phyloP scores from a whole-genome alignment of 306 rosid genomes.

The Trifolium fragiferum region DNA sequence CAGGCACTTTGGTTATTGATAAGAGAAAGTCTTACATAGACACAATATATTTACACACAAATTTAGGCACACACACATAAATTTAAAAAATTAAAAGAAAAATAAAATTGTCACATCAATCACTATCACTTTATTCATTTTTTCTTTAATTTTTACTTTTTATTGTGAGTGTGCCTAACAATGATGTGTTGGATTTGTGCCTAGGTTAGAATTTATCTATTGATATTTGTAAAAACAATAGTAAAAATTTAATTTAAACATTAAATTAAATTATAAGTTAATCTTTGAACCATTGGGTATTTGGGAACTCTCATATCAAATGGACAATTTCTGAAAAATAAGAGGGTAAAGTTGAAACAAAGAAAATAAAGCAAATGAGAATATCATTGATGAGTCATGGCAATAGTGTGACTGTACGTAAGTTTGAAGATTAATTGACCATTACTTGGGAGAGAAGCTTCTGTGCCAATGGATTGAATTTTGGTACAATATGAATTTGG shows the following conservation, averaged over 20 bases:
- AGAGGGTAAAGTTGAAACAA: background rate
- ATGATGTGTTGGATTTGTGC: too few species aligned
- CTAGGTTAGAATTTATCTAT: too few species aligned
- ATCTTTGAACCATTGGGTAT: background rate
- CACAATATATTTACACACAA: too few species aligned
- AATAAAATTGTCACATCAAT: too few species aligned
- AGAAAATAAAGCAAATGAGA: constrained; percentile 17
- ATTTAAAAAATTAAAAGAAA: too few species aligned
- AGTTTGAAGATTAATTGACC: background rate
- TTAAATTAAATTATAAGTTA: background rate
- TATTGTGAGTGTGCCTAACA: too few species aligned
- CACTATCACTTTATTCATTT: too few species aligned
- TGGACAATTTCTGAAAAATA: background rate
- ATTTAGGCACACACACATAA: too few species aligned
- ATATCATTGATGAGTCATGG: constrained; percentile 1
- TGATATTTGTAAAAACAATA: background rate
- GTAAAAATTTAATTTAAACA: background rate
- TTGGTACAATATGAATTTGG: background rate
- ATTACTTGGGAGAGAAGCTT: constrained; percentile 49
- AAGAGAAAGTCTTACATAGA: too few species aligned
- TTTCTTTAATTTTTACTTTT: too few species aligned
- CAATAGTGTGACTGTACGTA: background rate
- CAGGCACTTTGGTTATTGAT: constrained; percentile 42
- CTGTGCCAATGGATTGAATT: background rate
- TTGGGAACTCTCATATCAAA: background rate